Percentiles rank a stretch among this genome's conserved stretches.
Evolutionary conservation across 805 yeast genomes (phyloP).

Genomic region (Myxozyma lipomycoides): DNA sequence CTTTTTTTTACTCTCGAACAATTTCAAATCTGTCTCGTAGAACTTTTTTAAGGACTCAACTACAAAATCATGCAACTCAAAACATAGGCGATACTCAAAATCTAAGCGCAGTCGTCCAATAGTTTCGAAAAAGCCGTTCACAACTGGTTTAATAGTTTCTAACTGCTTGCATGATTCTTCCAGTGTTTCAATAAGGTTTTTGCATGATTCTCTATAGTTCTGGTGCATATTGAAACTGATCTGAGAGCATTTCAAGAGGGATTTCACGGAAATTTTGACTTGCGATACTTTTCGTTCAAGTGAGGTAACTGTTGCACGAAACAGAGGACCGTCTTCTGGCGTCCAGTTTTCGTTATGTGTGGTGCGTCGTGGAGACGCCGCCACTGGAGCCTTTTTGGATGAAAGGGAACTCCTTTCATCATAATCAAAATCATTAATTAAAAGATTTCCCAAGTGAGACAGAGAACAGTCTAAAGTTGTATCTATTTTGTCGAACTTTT

Average conservation of each 20-base stretch:
- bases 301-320: conserved; percentile 40
- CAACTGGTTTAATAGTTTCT: conserved; percentile 35
- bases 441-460: background rate
- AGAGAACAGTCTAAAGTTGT: background rate
- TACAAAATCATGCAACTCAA: conserved; percentile 36
- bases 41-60: conserved; percentile 40
- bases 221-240: conserved; percentile 37
- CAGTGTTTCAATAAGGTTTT: conserved; percentile 34
- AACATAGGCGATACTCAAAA: conserved; percentile 27
- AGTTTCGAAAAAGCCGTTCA: conserved; percentile 35
- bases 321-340: conserved; percentile 46
- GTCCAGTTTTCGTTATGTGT: conserved; percentile 36
- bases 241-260: conserved; percentile 39
- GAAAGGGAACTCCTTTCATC: background rate
- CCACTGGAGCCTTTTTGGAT: background rate
- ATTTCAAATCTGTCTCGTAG: conserved; percentile 43
- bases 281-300: conserved; percentile 39
- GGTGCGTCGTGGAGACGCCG: no score
- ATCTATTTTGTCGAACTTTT: conserved; percentile 1
- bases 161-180: conserved; percentile 36
- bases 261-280: conserved; percentile 38
- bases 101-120: conserved; percentile 22
- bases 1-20: conserved; percentile 40
- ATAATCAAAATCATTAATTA: background rate
- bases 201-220: conserved; percentile 13